Evolutionary conservation across 106 monocot genomes (phyloP), one percentile per base, ranked within the genome.

Genomic region (Allium cepa): DNA sequence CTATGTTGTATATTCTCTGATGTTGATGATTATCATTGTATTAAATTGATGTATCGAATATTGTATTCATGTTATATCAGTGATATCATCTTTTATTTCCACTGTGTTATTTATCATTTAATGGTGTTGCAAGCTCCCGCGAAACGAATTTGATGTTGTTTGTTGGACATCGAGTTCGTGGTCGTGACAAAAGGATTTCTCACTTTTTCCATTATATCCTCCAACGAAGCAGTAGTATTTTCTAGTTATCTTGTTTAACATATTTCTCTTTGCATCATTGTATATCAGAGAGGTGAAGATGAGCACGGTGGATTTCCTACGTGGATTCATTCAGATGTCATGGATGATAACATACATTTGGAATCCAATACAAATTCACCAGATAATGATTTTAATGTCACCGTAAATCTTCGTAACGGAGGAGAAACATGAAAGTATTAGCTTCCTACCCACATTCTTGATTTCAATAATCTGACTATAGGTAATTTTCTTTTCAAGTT

Each of bases 261-360:
- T 65, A 11, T 67, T 67, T 26, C 9, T 67, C 53, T 67, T 51
- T 36, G 53, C 56, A 36, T 36, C 36, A 56, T 68, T 3, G 36
- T 82, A 13, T 64, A 71, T 49, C 74, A 97, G 96, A 86, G 76
- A 45, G 67, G 67, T 28, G 76, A 81, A 12, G 66, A 64, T 53
- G 79, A 57, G 26, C 26, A 68, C 11, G 73, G 50, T 67, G 22
- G 60, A 36, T 71, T 79, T 63, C 88, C 88, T 70, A 79, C 83
- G 63, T 97, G 96, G 92, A 71, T 97, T 70, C 96, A 97, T 80
- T 82, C 92, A 53, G 96, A 97, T 77, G 76, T 97, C 49, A 97
- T 97, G 96, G 96, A 97, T 61, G 96, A 97, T 69, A 97, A 97
- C 76, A 83, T 97, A 50, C 79, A 75, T 70, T 80, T 97, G 84